Evolutionary conservation across 345 rosid species (phyloP), one percentile per base, ranked within the genome.

Genomic region (Cochlearia excelsa): DNA sequence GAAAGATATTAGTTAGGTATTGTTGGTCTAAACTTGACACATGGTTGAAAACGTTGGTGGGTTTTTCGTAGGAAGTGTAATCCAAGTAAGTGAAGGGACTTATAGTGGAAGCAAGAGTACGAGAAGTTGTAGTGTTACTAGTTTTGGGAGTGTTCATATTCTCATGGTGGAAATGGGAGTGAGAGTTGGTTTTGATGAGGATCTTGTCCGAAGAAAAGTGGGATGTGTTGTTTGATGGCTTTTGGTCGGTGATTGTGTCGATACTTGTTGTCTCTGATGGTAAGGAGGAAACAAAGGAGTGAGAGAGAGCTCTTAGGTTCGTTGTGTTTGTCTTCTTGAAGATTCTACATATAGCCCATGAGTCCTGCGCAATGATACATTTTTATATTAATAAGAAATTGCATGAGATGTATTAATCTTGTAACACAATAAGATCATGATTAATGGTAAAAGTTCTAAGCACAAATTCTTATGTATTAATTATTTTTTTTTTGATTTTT

Each of bases 271-370:
- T 16, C 39, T 75, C 67, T 65, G 79, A 71, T 30, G 84, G 72
- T 39, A 75, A 26, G 8, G 88, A 61, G 56, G 89, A 81, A 41
- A 82, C 79, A 85, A 84, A 84, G 1, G 95, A 83, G 9, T 84
- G 86, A 28, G 95, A 83, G 30, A 84, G 77, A 55, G 93, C 81
- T 73, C 90, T 75, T 61, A 83, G 87, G 61, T 84, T 77, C 34
- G 84, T 74, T 44, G 97, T 77, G 63, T 75, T 90, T 9, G 88
- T 79, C 75, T 84, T 87, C 81, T 83, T 90, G 83, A 90, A 90
- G 79, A 90, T 90, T 76, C 95, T 75, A 69, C 97, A 90, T 63
- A 90, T 81, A 11, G 97, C 97, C 97, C 97, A 90, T 31, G 90
- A 74, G 26, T 90, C 95, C 92, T 90, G 23, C 23, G 90, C 65